Evolutionary conservation across 2,329 filamentous ascomycete genomes (phyloP), one percentile per base, ranked within the genome.

Genomic region (Graphilbum sp.): DNA sequence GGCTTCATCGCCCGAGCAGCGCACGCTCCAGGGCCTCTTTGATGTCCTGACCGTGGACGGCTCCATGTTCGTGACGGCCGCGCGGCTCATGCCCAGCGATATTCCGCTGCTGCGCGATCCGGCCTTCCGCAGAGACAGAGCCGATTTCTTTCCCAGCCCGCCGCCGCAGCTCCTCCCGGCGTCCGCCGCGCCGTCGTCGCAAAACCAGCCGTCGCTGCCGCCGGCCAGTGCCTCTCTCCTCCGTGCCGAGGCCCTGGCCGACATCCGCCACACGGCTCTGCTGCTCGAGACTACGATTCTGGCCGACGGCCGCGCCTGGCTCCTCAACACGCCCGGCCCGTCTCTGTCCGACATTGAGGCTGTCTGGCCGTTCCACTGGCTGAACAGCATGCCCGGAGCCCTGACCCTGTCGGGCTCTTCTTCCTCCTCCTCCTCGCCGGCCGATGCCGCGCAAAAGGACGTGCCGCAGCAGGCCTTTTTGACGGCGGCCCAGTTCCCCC

Each of bases 351-450:
- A 86, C 52, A 72, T 85, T 42, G 74, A 85, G 56, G 72, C 68
- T 32, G 57, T 79, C 12, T 83, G 74, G 75, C 64, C 69, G 0
- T 66, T 84, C 45, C 67, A 77, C 53, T 85, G 79, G 79, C 54
- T 82, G 2, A 52, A 56, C 3, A 57, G 55, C 11, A 58, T 81
- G 34, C 65, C 66, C 12, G 66, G 66, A 5, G 67, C 68, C 13
- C 60, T 81, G 34, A 66, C 71, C 21, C 25, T 39, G 18, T 41
- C 31, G 25, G n/a, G 30, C 12, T 32, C 17, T 8, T 32, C 29
- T 17, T 8, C 23, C 17, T 24, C 34, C 34, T n/a, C n/a, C n/a
- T n/a, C n/a, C n/a, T n/a, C n/a, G n/a, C n/a, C n/a, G n/a, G n/a
- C n/a, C n/a, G n/a, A n/a, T n/a, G n/a, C n/a, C n/a, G n/a, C n/a